A percentile compares a stretch with the other conserved stretches of the same genome.
These are phyloP conservation scores for Zygotorulaspora danielsina DNA, from an alignment of 805 yeast genomes.

Conservation along the genomic window DNA sequence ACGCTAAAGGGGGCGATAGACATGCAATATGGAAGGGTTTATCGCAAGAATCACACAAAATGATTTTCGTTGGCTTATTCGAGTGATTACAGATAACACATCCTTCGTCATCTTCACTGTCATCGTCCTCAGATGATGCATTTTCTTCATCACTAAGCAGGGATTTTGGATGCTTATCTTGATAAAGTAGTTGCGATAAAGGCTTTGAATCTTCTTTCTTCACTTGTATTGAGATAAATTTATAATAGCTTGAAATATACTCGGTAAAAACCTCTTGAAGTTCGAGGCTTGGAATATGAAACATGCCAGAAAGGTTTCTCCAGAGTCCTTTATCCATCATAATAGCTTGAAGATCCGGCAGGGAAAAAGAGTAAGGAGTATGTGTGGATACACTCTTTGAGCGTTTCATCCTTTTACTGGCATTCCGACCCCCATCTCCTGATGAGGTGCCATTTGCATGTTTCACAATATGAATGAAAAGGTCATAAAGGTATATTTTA, in stretches of 20 bases:
- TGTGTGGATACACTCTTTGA: constrained; percentile 6
- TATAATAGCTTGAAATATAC: constrained; percentile 34
- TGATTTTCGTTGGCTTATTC: constrained; percentile 44
- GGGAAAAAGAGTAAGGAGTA: neutral
- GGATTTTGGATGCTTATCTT: constrained; percentile 35
- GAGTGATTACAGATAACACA: constrained; percentile 48
- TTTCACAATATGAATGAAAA: constrained; percentile 37
- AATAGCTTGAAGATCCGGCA: constrained; percentile 13
- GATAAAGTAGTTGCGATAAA: constrained; percentile 21
- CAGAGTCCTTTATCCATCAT: constrained; percentile 27
- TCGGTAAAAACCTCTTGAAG: constrained; percentile 25
- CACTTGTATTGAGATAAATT: constrained; percentile 28
- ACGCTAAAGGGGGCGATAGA: constrained; percentile 50
- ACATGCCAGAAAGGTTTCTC: constrained; percentile 20
- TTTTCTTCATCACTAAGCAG: constrained; percentile 26
- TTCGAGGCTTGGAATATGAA: constrained; percentile 10
- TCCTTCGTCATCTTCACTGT: constrained; percentile 36
- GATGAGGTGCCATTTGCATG: constrained; percentile 11
- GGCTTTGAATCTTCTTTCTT: constrained; percentile 8
- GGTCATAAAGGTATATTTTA: constrained; percentile 37
- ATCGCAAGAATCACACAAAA: constrained; percentile 73
- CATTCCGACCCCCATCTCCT: neutral
- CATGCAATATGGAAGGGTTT: constrained; percentile 64
- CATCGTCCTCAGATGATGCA: constrained; percentile 14
- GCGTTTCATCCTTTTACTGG: constrained; percentile 8